Evolutionary conservation across 2,329 filamentous ascomycete genomes (phyloP), one percentile per base, ranked within the genome.

Genomic region (Penicillium sp.): DNA sequence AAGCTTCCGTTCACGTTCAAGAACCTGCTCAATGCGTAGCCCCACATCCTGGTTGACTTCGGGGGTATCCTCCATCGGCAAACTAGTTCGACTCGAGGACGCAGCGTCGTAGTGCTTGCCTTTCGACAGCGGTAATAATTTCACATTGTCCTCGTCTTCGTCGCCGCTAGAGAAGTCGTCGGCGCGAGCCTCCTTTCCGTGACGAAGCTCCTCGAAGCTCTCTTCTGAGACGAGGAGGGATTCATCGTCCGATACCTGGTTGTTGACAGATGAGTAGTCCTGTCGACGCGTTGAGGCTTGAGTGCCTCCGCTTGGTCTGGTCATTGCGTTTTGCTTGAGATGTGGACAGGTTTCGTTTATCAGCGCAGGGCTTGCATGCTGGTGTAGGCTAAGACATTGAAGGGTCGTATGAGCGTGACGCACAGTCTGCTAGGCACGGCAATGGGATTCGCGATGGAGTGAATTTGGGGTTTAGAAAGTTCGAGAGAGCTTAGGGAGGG

Each of bases 11-110:
- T 63, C 57, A 2, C 44, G 49, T 1, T 47, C 51, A 1, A 64
- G 47, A 10, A 63, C 26, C 10, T 52, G 41, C n/a, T 62, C 54
- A 42, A 64, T 63, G 16, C 51, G 49, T 9, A 55, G 49, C n/a
- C 55, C 52, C 9, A 59, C 48, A 39, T 56, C 51, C 21, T 54
- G 57, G 7, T 59, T 49, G 36, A 59, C 49, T 0, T 38, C 39
- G n/a, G 38, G 39, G 16, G 43, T 45, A 33, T 51, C 42, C 6
- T 33, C 18, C n/a, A 33, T 38, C 4, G 18, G 41, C 12, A 39
- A 24, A 8, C 39, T 52, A 7, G 44, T 29, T 7, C 31, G 26
- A 34, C 50, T 56, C 26, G 49, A 42, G 8, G 44, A 47, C 24
- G 42, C 34, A 43, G 54, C 8, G 41, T 47, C 7, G 42, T 29